Base-by-base conservation (phyloP, 176 grass and related monocot species). In the Echinochloa phyllopogon region DNA sequence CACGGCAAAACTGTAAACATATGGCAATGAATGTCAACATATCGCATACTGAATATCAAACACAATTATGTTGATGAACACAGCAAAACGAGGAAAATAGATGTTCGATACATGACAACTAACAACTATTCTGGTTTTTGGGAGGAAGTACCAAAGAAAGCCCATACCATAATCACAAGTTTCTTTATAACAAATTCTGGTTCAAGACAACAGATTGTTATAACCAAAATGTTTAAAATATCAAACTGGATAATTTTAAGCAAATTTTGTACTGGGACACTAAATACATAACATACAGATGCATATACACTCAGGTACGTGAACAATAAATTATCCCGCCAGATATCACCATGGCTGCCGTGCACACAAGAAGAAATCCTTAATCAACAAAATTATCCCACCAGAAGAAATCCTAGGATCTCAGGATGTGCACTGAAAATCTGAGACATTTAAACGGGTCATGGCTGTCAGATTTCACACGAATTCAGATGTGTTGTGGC, bases 201-300 rank as follows among this genome's bases (percentile, higher is more conserved):
- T 45, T 36, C 16, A 45, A 85, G 68, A 60, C 58, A 72, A 58
- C 37, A 69, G 36, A 8, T 11, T 45, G 17, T 5, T 20, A 9
- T 65, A 36, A 13, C 72, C 72, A 74, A 38, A 15, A 59, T 6
- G n/a, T 6, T 1, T 72, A 8, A 16, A 29, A 49, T 51, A 49
- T 7, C 23, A 50, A 49, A 52, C 15, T 10, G 16, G 68, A 13
- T 17, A 74, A 74, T 10, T 6, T 74, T 6, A 37, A 74, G 24
- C 47, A 2, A 4, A 52, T 9, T 8, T 8, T 49, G n/a, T n/a
- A 15, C 15, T 40, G 3, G 41, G 47, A 69, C 15, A 37, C 37
- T 5, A 74, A 52, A 52, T 4, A 7, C 10, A 77, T 15, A 84
- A 15, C 56, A 41, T 24, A 84, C 14, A 74, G n/a, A 83, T 39